A percentile compares a stretch with the other conserved stretches of the same genome.
phyloP scores from a whole-genome alignment of 257 asterid species.

The Nicotiana attenuata region DNA sequence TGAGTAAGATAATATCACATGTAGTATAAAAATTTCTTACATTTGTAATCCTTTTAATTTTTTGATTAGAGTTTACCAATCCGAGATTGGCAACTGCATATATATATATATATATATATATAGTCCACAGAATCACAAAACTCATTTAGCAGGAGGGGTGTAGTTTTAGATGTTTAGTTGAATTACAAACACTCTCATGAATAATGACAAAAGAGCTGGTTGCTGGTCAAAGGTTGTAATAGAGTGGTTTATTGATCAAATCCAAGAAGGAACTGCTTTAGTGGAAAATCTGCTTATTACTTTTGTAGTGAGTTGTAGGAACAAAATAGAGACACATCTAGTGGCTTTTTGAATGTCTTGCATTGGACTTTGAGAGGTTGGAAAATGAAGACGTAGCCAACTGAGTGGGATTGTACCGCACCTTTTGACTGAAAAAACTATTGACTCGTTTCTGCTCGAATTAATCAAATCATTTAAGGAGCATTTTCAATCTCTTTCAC shows the following conservation, averaged over 20 bases:
- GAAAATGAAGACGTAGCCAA: constrained; percentile 2
- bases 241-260: constrained; percentile 19
- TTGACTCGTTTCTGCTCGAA: neutral
- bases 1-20: too few species aligned
- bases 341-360: constrained; percentile 13
- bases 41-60: too few species aligned
- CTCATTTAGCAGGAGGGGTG: neutral
- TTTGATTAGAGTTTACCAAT: too few species aligned
- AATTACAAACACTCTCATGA: neutral
- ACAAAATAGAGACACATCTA: constrained; percentile 15
- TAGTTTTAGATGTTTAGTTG: neutral
- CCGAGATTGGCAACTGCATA: neutral
- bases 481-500: neutral
- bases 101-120: too few species aligned
- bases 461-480: neutral
- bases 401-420: constrained; percentile 15
- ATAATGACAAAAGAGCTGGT: constrained; percentile 8
- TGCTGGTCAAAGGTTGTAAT: constrained; percentile 30
- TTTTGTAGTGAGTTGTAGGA: constrained; percentile 14
- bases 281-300: constrained; percentile 7
- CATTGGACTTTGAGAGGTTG: constrained; percentile 15
- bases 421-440: neutral
- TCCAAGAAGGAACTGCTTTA: constrained; percentile 12
- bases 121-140: neutral
- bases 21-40: too few species aligned